Evolutionary conservation across 176 grass and related monocot species (phyloP), one percentile per base, ranked within the genome.

Genomic region (Bonia amplexicaulis): DNA sequence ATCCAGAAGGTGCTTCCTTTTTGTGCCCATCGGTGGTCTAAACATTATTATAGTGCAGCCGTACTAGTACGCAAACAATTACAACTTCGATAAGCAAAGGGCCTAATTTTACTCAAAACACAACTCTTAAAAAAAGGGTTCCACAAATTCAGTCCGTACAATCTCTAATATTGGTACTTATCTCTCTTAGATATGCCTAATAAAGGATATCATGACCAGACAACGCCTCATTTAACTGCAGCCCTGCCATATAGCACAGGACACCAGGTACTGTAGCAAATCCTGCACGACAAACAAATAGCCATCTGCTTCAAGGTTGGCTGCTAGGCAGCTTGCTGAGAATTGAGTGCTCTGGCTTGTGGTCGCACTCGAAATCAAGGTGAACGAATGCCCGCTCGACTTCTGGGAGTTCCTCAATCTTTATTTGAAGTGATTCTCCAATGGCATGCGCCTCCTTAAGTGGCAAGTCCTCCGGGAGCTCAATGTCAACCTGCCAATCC

Each of bases 381-480:
- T 97, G 95, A 59, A 97, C 92, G 44, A 97, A 95, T 57, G 95
- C 95, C 46, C 95, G 92, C 80, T 97, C 95, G 0, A 95, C 95
- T 79, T 97, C 95, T 44, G 78, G 89, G 73, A 97, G 90, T 29
- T 97, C 91, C 73, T 97, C 95, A 3, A 97, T 95, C 83, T 93
- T 97, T 69, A 97, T 94, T 57, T 97, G 95, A 33, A 97, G 85
- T 4, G 95, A 93, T 86, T 97, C 95, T 52, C 95, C 95, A 15
- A 95, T 95, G 31, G 91, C 85, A 71, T 97, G 95, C 0, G 93
- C 92, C 49, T 97, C 95, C 77, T 95, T 97, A 23, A 95, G 89
- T 35, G 95, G 93, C 85, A 97, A 92, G 68, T 97, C 93, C 83
- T 97, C 95, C 0, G 95, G 95, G 69, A 97, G 95, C 68, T 97